phyloP scores from a whole-genome alignment of 2,329 filamentous ascomycete species.

The Trichoderma sp. region DNA sequence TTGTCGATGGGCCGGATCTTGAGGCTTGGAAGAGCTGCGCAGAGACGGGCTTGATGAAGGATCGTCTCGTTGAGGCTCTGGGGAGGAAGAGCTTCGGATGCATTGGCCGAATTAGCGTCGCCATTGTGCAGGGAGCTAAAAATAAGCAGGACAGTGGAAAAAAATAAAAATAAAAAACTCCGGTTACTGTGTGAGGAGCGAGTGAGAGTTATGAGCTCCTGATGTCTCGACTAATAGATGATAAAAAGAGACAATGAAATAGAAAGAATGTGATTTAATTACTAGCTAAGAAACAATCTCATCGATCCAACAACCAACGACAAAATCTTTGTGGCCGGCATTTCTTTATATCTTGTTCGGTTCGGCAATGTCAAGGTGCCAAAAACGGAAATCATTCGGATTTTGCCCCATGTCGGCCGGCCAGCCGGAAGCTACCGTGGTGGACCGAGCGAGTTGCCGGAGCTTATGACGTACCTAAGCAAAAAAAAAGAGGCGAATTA shows the following conservation, averaged over 20 bases:
- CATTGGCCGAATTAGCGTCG: constrained; percentile 11
- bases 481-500: neutral
- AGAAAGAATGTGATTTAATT: neutral
- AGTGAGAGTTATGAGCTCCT: neutral
- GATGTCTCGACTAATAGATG: neutral
- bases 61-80: neutral
- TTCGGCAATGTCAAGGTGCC: neutral
- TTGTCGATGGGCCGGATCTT: neutral
- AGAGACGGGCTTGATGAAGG: neutral
- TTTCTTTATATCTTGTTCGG: constrained; percentile 13
- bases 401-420: constrained; percentile 7
- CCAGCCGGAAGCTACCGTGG: constrained; percentile 10
- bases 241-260: neutral
- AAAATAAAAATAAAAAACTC: neutral
- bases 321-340: neutral
- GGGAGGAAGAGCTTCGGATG: neutral
- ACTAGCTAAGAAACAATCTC: neutral
- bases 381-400: constrained; percentile 5
- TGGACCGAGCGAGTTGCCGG: neutral
- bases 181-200: neutral
- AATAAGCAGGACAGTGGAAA: neutral
- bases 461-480: neutral
- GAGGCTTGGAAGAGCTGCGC: neutral
- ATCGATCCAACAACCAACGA: neutral
- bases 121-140: neutral